These are phyloP conservation scores for Anthracocystis walkeri DNA, from an alignment of 1,284 basidiomycete genomes.

Conservation along the genomic window DNA sequence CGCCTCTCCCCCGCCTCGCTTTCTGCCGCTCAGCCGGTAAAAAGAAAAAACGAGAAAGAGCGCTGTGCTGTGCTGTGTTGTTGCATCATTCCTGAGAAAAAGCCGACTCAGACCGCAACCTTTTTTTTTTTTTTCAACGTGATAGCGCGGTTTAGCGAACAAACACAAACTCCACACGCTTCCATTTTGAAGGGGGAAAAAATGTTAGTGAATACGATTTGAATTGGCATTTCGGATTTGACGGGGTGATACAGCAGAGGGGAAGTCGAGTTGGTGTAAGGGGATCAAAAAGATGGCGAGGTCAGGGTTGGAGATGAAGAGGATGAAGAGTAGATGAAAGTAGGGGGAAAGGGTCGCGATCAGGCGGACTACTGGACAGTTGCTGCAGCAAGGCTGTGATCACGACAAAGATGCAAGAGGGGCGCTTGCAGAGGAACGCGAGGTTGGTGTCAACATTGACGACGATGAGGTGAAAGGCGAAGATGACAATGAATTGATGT, in stretches of 20 bases:
- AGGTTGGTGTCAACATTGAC: slow-evolving; percentile 2
- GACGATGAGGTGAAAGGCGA: not conserved
- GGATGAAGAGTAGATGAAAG: no score
- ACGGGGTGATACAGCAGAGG: not conserved
- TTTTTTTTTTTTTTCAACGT: slow-evolving; percentile 6
- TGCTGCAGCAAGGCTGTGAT: not conserved
- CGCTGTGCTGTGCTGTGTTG: not conserved
- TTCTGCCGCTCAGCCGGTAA: slow-evolving; percentile 1
- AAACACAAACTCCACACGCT: slow-evolving; percentile 22
- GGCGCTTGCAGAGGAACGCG: not conserved
- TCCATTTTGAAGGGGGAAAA: not conserved
- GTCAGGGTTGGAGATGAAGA: no score
- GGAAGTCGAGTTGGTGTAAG: not conserved
- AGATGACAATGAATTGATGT: no score
- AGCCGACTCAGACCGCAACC: slow-evolving; percentile 19
- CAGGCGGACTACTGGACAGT: not conserved
- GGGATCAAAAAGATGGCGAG: not conserved
- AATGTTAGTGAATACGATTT: not conserved
- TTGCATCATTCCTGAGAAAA: slow-evolving; percentile 6
- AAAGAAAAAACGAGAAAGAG: not conserved
- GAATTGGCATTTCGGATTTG: not conserved
- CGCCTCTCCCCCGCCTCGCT: slow-evolving; percentile 17
- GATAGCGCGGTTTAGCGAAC: not conserved
- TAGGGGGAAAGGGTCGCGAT: no score
- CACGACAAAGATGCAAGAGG: not conserved